Evolutionary conservation across 1,284 basidiomycete genomes (phyloP), one percentile per base, ranked within the genome.

Genomic region (Austroboletus novae-zelandiae): DNA sequence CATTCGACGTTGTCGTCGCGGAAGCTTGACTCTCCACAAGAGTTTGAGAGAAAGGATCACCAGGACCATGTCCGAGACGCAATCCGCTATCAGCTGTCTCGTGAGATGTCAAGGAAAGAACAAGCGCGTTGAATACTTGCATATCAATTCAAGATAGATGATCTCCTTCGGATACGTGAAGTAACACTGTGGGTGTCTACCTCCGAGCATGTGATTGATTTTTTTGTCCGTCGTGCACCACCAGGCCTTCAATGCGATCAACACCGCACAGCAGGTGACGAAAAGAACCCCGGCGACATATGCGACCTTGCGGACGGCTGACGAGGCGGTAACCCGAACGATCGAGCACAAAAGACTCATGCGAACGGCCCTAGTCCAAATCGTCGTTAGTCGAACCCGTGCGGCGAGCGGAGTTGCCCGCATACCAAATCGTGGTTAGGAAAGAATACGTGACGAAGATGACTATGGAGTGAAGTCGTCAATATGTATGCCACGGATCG

Each of bases 21-120:
- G 51, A 25, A 53, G 43, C 15, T 37, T 37, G 14, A 49, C 40
- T 18, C 18, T 52, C 51, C 51, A 52, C 5, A 52, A n/a, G 23
- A 45, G 34, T 7, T 45, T 49, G 8, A 49, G 23, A 17, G 51
- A 32, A 35, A 52, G 34, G 5, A 14, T 8, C 29, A 49, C 43
- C 1, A 50, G 14, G 5, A 17, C 20, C 5, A 14, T 10, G 15
- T 48, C 47, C 5, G 47, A 43, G 14, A 43, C 11, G n/a, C 25
- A 31, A 37, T 48, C 40, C 15, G 34, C 47, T 48, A 14, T 36
- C 8, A 8, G 8, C 3, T 14, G 11, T 14, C 8, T 14, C 8
- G 11, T n/a, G 15, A 17, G 11, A 36, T 17, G 14, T 14, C 11
- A 17, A 17, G 11, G 35, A 36, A 36, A 27, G 5, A 23, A 4